Evolutionary conservation across 2,329 filamentous ascomycete species (phyloP), one percentile per base, ranked within the genome.

Genomic region (Beauveria medogensis): DNA sequence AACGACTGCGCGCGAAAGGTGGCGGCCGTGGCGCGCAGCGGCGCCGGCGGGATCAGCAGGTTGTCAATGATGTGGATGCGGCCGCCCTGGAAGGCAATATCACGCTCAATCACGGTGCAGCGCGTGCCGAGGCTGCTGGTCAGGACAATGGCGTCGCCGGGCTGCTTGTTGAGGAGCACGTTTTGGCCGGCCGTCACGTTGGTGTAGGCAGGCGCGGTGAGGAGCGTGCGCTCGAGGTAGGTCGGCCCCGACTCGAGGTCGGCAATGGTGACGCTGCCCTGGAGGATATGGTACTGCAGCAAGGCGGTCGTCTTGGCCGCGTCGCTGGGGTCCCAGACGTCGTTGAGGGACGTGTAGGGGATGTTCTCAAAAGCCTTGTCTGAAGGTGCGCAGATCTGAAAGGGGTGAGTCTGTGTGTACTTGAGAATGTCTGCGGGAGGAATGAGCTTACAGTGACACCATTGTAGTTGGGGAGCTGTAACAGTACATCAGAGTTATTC

Each of bases 221-320:
- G 72, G 20, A 81, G 72, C 1, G 78, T 80, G 34, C 74, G 69
- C 40, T 75, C 69, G 28, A 80, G 77, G 22, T 70, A 69, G 1
- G 74, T 71, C 3, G 71, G 70, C 2, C 76, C 76, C 0, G 68
- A 62, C 2, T 69, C 62, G 41, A 82, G 72, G 20, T 68, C 69
- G 8, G 67, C 70, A 6, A 74, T 73, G 5, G 70, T 67, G 14
- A 86, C 75, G 16, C 77, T 78, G 54, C 78, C 80, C 55, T 79
- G 75, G 28, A 88, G 73, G 55, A 88, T 79, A 71, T 89, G 85
- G 70, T 89, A 89, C 55, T 79, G 73, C 5, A 89, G 77, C 37
- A 88, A 77, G 40, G 72, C 70, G n/a, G 77, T 70, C 3, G 77
- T 73, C 9, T 82, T 74, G 44, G 74, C 72, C 55, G 71, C 68